phyloP scores from a whole-genome alignment of 371 early-diverging fungal species.

The Lichtheimia ornata region DNA sequence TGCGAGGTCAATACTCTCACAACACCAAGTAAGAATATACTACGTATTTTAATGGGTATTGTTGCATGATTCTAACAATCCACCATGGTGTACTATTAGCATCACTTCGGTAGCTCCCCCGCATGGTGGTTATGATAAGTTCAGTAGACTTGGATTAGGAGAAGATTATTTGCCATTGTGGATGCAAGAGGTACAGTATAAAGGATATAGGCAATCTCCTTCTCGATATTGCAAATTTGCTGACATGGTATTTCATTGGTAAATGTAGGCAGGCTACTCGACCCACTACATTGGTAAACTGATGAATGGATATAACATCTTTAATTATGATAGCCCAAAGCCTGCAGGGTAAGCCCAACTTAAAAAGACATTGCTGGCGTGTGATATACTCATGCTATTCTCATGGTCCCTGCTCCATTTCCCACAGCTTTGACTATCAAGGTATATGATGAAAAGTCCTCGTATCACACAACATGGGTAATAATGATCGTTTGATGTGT shows the following conservation, averaged over 20 bases:
- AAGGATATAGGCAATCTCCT: neutral
- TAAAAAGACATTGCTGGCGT: neutral
- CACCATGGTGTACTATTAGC: neutral
- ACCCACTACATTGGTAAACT: slow-evolving; percentile 71
- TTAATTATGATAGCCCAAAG: slow-evolving; percentile 37
- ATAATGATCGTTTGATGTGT: neutral
- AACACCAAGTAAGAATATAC: slow-evolving; percentile 45
- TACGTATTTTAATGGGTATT: no score
- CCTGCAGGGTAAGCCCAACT: slow-evolving; percentile 29
- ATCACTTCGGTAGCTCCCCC: slow-evolving; percentile 59
- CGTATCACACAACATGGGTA: no score
- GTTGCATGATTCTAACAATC: neutral
- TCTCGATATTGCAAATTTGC: neutral
- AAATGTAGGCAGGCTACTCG: slow-evolving; percentile 50
- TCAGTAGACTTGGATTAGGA: slow-evolving; percentile 45
- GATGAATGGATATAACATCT: slow-evolving; percentile 53
- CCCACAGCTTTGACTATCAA: slow-evolving; percentile 21
- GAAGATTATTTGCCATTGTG: slow-evolving; percentile 52
- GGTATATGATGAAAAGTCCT: slow-evolving; percentile 2
- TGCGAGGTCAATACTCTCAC: slow-evolving; percentile 65
- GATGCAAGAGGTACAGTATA: slow-evolving; percentile 17
- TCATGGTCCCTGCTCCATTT: no score
- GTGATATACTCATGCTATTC: no score
- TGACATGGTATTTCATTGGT: neutral
- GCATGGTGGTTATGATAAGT: slow-evolving; percentile 59